Conservation (phyloP, 352 stramenopile genomes). For the Phytopythium vexans region DNA sequence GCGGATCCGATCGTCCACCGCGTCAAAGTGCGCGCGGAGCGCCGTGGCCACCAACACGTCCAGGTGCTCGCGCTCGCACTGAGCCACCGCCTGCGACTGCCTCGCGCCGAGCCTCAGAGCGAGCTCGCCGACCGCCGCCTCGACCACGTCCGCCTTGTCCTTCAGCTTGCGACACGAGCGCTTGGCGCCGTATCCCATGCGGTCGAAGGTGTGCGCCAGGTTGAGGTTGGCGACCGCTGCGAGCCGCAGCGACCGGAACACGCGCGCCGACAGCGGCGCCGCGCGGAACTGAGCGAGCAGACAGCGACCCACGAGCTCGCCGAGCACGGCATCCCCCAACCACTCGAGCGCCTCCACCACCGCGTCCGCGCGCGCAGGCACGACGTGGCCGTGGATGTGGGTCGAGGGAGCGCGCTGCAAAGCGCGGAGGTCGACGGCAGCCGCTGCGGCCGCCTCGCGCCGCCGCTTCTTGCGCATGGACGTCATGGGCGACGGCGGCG, state of each 20-base stretch:
- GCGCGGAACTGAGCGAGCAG: constrained; percentile 63
- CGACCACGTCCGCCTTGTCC: constrained; percentile 61
- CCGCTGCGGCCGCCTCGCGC: too few relatives aligned
- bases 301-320: constrained; percentile 63
- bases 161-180: constrained; percentile 41
- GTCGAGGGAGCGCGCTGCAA: too few relatives aligned
- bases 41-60: constrained; percentile 50
- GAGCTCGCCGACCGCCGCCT: constrained; percentile 62
- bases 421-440: too few relatives aligned
- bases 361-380: constrained; percentile 7
- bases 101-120: constrained; percentile 48
- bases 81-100: constrained; percentile 12
- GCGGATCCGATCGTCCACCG: constrained; percentile 16
- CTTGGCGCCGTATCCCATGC: constrained; percentile 47
- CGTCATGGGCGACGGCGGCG: too few relatives aligned
- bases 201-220: constrained; percentile 58
- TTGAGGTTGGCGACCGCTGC: constrained; percentile 71
- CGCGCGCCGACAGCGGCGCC: constrained; percentile 46
- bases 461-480: too few relatives aligned
- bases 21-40: constrained; percentile 59
- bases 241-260: constrained; percentile 66
- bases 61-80: constrained; percentile 29
- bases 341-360: constrained; percentile 71
- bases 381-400: too few relatives aligned
- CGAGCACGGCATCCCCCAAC: constrained; percentile 71